These are phyloP conservation scores for Neurospora sp. DNA, from an alignment of 495 filamentous ascomycete species.

Conservation along the genomic window DNA sequence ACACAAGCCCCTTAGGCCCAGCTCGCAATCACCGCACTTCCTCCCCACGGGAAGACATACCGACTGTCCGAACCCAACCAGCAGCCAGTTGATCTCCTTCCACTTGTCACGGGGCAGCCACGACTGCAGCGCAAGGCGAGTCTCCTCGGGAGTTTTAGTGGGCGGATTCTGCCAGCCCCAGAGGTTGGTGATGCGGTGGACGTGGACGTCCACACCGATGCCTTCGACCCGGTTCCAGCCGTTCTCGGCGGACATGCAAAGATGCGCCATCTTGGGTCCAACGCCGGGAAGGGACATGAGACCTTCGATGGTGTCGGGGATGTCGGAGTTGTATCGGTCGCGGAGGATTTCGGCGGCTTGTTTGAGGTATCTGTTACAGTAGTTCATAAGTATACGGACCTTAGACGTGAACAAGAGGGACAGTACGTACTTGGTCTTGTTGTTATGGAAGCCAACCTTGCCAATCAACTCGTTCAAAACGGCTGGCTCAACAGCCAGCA, in stretches of 20 bases:
- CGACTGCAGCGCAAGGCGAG: slow-evolving; percentile 60
- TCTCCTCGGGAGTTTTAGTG: slow-evolving; percentile 79
- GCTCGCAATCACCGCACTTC: slow-evolving; percentile 71
- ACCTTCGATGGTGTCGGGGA: slow-evolving; percentile 70
- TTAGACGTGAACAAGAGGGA: neutral
- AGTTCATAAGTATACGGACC: neutral
- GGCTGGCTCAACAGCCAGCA: slow-evolving; percentile 60
- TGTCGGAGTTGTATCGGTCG: slow-evolving; percentile 62
- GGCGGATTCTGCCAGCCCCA: slow-evolving; percentile 75
- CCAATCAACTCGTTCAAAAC: slow-evolving; percentile 70
- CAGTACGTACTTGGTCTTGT: slow-evolving; percentile 59
- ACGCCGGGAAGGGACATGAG: slow-evolving; percentile 80
- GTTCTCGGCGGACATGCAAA: slow-evolving; percentile 58
- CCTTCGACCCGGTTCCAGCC: slow-evolving; percentile 51
- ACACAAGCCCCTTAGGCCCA: slow-evolving; percentile 67
- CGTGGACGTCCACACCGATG: slow-evolving; percentile 60
- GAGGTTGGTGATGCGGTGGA: slow-evolving; percentile 86
- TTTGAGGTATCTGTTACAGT: slow-evolving; percentile 56
- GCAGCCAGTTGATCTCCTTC: slow-evolving; percentile 88
- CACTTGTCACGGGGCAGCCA: slow-evolving; percentile 84
- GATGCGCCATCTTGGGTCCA: slow-evolving; percentile 94
- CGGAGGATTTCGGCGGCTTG: slow-evolving; percentile 60
- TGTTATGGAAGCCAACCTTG: slow-evolving; percentile 90
- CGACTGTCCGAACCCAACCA: slow-evolving; percentile 84
- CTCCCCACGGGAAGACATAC: slow-evolving; percentile 74